These are phyloP conservation scores for Umbellularia californica DNA, from an alignment of 164 flowering plant genomes.

Conservation along the genomic window DNA sequence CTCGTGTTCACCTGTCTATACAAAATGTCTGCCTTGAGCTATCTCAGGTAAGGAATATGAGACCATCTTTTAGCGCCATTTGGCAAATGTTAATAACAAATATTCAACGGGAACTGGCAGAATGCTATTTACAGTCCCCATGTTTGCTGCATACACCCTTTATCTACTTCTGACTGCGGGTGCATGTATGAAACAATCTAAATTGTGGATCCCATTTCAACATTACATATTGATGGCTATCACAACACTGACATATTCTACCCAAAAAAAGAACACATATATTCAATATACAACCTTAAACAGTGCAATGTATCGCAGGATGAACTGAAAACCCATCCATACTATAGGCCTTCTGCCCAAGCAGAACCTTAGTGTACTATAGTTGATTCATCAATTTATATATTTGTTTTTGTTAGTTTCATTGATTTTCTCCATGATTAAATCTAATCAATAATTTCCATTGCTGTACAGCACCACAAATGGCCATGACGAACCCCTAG, in stretches of 20 bases:
- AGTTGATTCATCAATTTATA: background rate
- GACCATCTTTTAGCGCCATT: background rate
- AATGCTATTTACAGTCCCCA: background rate
- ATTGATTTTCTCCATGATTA: background rate
- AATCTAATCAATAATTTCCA: background rate
- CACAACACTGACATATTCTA: background rate
- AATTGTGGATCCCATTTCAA: no score
- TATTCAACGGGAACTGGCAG: background rate
- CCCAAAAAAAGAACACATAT: no score
- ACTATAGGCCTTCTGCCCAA: background rate
- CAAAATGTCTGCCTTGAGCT: slow-evolving; percentile 85
- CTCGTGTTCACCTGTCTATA: slow-evolving; percentile 90
- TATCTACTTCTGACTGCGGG: background rate
- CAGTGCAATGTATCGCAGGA: background rate
- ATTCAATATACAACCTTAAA: background rate
- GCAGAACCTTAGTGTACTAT: background rate
- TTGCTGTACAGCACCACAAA: slow-evolving; percentile 10
- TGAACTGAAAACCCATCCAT: no score
- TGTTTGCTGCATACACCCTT: background rate
- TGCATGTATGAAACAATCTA: background rate
- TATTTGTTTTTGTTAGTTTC: background rate
- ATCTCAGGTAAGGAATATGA: slow-evolving; percentile 57
- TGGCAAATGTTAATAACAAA: background rate
- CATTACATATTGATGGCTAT: background rate
- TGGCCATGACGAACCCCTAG: slow-evolving; percentile 14